These are phyloP conservation scores for Metarhizium brunneum DNA, from an alignment of 2,329 filamentous ascomycete species.

Conservation along the genomic window DNA sequence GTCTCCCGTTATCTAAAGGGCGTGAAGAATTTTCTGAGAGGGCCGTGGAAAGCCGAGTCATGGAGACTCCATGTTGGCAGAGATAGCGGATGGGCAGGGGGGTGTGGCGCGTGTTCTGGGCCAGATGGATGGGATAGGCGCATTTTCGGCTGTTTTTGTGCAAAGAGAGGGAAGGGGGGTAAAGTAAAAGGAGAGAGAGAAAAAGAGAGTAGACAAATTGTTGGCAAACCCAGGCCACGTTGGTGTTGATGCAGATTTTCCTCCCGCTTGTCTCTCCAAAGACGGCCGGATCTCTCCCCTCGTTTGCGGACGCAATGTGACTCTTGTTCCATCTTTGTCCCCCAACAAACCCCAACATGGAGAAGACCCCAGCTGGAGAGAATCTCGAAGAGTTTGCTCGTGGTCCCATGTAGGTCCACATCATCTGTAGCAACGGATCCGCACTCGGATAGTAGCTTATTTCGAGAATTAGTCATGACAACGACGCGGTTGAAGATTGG, in stretches of 20 bases:
- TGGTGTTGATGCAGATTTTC: too few relatives aligned
- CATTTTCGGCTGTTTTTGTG: too few relatives aligned
- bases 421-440: slow-evolving; percentile 4
- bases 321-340: too few relatives aligned
- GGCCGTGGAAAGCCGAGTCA: slow-evolving; percentile 6
- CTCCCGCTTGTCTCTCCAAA: neutral
- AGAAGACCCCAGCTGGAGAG: neutral
- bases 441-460: slow-evolving; percentile 8
- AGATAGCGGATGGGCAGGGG: neutral
- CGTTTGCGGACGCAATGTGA: neutral
- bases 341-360: neutral
- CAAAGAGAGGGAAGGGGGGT: too few relatives aligned
- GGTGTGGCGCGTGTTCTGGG: too few relatives aligned
- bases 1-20: slow-evolving; percentile 1
- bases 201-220: too few relatives aligned
- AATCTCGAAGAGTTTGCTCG: neutral
- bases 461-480: slow-evolving; percentile 4
- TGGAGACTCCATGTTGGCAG: neutral
- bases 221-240: too few relatives aligned
- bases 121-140: too few relatives aligned
- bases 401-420: neutral
- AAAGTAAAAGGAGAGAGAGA: too few relatives aligned
- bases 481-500: neutral
- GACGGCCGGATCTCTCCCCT: neutral
- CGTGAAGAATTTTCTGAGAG: slow-evolving; percentile 1